Evolutionary conservation across 371 early-diverging fungal species (phyloP).

Genomic region (Nematocida sp.): DNA sequence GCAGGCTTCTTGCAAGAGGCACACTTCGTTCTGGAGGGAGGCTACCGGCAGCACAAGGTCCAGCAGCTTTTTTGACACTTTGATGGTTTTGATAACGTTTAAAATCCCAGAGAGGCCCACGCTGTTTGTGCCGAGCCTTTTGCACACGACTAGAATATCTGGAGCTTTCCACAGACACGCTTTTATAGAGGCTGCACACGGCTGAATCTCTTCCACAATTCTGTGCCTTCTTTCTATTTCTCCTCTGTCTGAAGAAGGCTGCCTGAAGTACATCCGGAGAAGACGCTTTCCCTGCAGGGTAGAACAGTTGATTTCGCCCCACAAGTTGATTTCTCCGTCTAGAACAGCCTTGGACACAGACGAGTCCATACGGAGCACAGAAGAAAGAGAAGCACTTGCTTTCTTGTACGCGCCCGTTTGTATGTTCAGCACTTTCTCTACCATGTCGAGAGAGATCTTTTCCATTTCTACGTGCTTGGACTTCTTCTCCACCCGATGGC

Average conservation of each 20-base stretch:
- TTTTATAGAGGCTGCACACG: neutral
- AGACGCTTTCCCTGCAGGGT: conserved; percentile 63
- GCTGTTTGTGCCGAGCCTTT: conserved; percentile 38
- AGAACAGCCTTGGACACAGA: conserved; percentile 13
- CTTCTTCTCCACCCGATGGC: neutral
- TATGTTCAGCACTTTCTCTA: conserved; percentile 30
- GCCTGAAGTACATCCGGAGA: conserved; percentile 54
- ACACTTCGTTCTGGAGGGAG: neutral
- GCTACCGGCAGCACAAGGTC: neutral
- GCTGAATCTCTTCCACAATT: conserved; percentile 46
- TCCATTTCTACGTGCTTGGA: neutral
- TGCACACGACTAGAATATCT: conserved; percentile 56
- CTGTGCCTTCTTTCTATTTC: conserved; percentile 60
- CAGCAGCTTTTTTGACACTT: neutral
- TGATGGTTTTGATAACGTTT: conserved; percentile 38
- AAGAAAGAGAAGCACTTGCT: conserved; percentile 10
- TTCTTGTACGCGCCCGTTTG: conserved; percentile 1
- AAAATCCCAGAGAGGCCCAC: conserved; percentile 52
- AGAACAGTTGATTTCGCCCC: conserved; percentile 36
- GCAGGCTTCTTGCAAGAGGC: conserved; percentile 8
- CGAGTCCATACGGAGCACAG: conserved; percentile 19
- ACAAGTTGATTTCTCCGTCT: conserved; percentile 33
- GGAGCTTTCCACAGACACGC: conserved; percentile 37
- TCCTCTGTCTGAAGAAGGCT: conserved; percentile 45
- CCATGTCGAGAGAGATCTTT: neutral